Base-by-base conservation (phyloP, 1,284 basidiomycete species). In the Heterobasidion occidentale region DNA sequence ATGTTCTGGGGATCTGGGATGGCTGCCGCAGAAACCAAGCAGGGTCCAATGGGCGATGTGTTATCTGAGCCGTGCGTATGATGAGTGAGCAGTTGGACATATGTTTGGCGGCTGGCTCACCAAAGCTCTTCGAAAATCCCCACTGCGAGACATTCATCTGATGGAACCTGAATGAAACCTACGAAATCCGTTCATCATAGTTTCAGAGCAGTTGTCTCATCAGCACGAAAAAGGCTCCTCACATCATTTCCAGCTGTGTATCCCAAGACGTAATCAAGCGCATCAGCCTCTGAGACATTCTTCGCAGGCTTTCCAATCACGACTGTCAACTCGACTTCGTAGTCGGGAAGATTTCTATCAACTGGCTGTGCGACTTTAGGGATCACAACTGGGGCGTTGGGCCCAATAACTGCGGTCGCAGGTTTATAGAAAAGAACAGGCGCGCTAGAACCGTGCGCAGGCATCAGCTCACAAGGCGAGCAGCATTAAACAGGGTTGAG, bases 271-370 rank as follows among this genome's bases (percentile, higher is more conserved):
- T 92, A 91, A 64, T 91, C 82, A 52, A 93, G 71, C 0, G 92
- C 92, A 4, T 93, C 80, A 0, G 74, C 78, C 63, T 88, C 86
- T 0, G 78, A 76, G 8, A 94, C 90, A 64, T 95, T 73, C 72
- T 87, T 90, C 51, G 88, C 87, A 0, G 81, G 68, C 64, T 87
- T 89, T 17, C 90, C 91, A 49, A 96, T 90, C 57, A 96, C 86
- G 60, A 95, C 80, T 42, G 84, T 89, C 12, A 97, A 73, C 65
- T 97, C 94, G 51, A 91, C 86, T 67, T 97, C 94, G 65, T 93
- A 96, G 70, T 97, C 94, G 0, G 90, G 80, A 2, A 87, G 73
- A 62, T 90, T 84, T 51, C 82, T 83, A 20, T 86, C 77, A 1
- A 84, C 77, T 27, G 91, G 91, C 62, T 86, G 81, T 1, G 84